Conservation (phyloP, 345 rosid species). For the Lepidium aucheri region DNA sequence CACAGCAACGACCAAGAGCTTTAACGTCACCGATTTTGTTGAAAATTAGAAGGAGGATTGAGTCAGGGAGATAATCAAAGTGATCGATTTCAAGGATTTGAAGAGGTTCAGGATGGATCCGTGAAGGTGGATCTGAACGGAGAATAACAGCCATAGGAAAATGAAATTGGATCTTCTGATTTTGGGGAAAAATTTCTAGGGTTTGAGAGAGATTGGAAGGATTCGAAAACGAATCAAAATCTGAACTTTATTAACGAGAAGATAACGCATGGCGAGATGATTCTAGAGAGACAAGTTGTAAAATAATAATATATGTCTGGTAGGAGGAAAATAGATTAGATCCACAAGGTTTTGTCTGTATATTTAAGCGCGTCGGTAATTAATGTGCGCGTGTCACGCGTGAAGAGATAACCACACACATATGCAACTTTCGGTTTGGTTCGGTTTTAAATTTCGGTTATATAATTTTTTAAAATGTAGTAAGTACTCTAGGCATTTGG, state of each 20-base stretch:
- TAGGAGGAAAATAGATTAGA: not conserved
- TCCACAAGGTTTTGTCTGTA: constrained; percentile 21
- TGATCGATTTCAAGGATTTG: constrained; percentile 43
- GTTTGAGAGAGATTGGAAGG: constrained; percentile 3
- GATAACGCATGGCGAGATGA: constrained; percentile 13
- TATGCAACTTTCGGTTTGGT: too few relatives aligned
- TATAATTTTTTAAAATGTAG: too few relatives aligned
- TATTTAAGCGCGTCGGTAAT: not conserved
- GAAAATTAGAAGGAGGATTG: constrained; percentile 67
- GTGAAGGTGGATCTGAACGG: constrained; percentile 48
- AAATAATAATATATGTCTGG: not conserved
- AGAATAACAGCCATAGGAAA: constrained; percentile 8
- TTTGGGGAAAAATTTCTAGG: not conserved
- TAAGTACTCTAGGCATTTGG: too few relatives aligned
- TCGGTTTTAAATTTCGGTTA: too few relatives aligned
- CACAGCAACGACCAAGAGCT: constrained; percentile 87
- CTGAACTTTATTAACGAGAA: not conserved
- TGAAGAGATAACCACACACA: not conserved
- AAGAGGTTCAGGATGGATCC: constrained; percentile 45
- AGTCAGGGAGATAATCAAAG: constrained; percentile 81
- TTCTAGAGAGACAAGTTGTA: not conserved
- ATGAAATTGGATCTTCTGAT: not conserved
- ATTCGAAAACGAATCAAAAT: constrained; percentile 11
- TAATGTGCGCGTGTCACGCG: constrained; percentile 10
- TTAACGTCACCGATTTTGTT: constrained; percentile 89